A percentile compares a stretch with the other conserved stretches of the same genome.
phyloP scores from a whole-genome alignment of 2,329 filamentous ascomycete species.

The Podosphaera xanthii region DNA sequence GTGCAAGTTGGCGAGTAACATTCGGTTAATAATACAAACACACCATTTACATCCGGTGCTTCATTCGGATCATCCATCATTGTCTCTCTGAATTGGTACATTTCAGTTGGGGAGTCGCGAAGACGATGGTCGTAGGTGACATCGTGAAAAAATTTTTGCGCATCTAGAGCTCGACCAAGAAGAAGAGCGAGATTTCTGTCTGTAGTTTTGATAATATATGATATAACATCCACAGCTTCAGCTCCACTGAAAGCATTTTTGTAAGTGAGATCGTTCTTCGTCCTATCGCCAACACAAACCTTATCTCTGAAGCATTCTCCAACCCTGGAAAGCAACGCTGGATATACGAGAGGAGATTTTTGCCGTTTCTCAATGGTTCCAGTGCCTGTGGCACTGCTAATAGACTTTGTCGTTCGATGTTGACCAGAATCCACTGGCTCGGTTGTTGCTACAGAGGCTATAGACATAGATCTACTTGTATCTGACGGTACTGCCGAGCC shows the following conservation, averaged over 20 bases:
- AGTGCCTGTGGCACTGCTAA: conserved; percentile 10
- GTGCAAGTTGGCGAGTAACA: conserved; percentile 98
- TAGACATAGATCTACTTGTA: conserved; percentile 56
- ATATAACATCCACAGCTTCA: conserved; percentile 85
- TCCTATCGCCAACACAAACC: conserved; percentile 65
- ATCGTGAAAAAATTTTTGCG: conserved; percentile 98
- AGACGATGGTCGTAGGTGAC: conserved; percentile 93
- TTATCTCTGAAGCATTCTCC: conserved; percentile 80
- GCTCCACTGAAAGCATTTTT: conserved; percentile 92
- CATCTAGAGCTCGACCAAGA: conserved; percentile 75
- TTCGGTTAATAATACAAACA: conserved; percentile 87
- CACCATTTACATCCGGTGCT: conserved; percentile 59
- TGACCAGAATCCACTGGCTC: conserved; percentile 25
- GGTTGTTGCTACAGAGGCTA: conserved; percentile 58
- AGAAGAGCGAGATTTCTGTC: conserved; percentile 85
- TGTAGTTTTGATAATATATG: conserved; percentile 90
- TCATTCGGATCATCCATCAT: conserved; percentile 65
- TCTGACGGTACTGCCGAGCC: conserved; percentile 22
- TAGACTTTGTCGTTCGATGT: conserved; percentile 26
- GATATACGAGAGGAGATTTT: conserved; percentile 71
- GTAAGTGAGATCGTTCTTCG: conserved; percentile 92
- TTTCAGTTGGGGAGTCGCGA: conserved; percentile 78
- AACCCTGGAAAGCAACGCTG: conserved; percentile 78
- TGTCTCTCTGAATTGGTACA: conserved; percentile 92
- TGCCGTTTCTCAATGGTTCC: conserved; percentile 8